phyloP scores from a whole-genome alignment of 345 rosid species.

The Moricandia arvensis region DNA sequence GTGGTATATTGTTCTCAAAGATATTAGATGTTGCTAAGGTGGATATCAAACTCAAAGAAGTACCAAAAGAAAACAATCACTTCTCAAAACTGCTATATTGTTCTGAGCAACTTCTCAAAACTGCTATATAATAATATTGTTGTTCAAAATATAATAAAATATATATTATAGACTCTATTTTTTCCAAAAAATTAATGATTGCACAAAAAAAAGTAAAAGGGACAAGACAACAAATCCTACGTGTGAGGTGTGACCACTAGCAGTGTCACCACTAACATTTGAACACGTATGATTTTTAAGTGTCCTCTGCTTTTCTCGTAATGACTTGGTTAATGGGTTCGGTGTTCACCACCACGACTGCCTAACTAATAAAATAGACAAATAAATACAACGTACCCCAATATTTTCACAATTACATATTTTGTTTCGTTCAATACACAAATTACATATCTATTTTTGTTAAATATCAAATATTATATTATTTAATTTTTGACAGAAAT shows the following conservation, averaged over 20 bases:
- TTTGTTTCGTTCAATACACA: background rate
- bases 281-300: background rate
- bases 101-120: no score
- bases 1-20: no score
- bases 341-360: background rate
- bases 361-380: background rate
- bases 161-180: background rate
- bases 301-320: background rate
- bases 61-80: no score
- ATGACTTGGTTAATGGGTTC: background rate
- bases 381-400: background rate
- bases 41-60: background rate
- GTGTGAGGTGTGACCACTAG: background rate
- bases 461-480: background rate
- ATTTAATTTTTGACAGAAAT: background rate
- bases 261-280: background rate
- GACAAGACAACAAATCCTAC: slow-evolving; percentile 2
- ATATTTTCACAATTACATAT: background rate
- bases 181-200: background rate
- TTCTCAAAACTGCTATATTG: no score
- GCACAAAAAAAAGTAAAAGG: background rate
- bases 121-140: no score
- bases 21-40: background rate
- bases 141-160: background rate
- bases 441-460: background rate